Conservation (phyloP, 2,329 filamentous ascomycete genomes). For the Colletotrichum shisoi region DNA sequence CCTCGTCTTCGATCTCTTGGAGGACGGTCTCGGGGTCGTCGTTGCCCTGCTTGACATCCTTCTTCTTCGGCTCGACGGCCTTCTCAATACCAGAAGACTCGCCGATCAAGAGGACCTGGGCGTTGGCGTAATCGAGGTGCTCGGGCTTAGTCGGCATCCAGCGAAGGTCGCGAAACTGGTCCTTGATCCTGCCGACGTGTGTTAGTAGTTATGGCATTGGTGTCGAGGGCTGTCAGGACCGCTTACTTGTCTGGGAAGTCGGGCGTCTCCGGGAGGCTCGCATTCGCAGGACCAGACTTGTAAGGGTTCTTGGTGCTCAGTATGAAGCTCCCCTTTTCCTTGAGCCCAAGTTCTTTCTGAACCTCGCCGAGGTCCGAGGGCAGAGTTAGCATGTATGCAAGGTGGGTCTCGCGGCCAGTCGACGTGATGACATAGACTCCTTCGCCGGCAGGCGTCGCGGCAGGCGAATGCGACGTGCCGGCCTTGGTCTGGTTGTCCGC, state of each 20-base stretch:
- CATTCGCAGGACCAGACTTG: constrained; percentile 69
- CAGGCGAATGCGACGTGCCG: constrained; percentile 72
- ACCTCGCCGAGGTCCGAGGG: constrained; percentile 74
- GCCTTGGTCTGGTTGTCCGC: constrained; percentile 80
- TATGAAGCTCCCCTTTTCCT: constrained; percentile 76
- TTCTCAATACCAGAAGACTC: constrained; percentile 66
- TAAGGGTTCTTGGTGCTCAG: constrained; percentile 82
- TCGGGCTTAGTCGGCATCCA: constrained; percentile 79
- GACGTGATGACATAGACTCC: constrained; percentile 84
- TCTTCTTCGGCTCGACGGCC: constrained; percentile 62
- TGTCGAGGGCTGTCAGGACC: background rate
- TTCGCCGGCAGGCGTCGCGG: constrained; percentile 79
- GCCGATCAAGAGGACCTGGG: constrained; percentile 82
- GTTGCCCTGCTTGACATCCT: constrained; percentile 66
- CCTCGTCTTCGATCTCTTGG: constrained; percentile 77
- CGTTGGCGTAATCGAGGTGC: constrained; percentile 76
- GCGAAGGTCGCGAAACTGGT: constrained; percentile 75
- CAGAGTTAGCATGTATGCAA: constrained; percentile 81
- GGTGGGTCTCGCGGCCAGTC: constrained; percentile 74
- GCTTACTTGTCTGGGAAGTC: constrained; percentile 54
- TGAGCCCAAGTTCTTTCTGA: constrained; percentile 77
- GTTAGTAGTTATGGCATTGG: constrained; percentile 20
- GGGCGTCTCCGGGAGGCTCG: constrained; percentile 69
- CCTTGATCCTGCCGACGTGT: constrained; percentile 60
- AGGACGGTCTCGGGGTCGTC: constrained; percentile 74